A percentile compares a stretch with the other conserved stretches of the same genome.
These are phyloP conservation scores for Danielia reshetovae DNA, from an alignment of 805 yeast genomes.

Conservation along the genomic window DNA sequence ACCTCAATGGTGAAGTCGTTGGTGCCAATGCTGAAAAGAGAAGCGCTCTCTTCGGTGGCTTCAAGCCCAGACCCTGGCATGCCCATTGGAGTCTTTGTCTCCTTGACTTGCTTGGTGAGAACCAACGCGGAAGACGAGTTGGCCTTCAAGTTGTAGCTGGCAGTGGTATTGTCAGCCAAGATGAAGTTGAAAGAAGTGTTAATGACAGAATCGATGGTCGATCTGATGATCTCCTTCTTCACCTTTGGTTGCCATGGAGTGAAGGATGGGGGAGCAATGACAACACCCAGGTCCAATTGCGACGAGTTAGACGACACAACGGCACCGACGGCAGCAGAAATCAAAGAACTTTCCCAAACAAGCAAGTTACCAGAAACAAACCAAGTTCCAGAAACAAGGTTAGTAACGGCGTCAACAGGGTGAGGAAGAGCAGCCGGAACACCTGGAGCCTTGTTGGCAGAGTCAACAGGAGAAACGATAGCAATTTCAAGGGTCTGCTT, in stretches of 20 bases:
- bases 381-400: slow-evolving; percentile 20
- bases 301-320: slow-evolving; percentile 10
- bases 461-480: slow-evolving; percentile 22
- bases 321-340: slow-evolving; percentile 17
- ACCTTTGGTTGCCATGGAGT: slow-evolving; percentile 17
- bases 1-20: slow-evolving; percentile 1
- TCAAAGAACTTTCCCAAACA: slow-evolving; percentile 19
- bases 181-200: slow-evolving; percentile 22
- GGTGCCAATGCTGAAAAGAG: slow-evolving; percentile 1
- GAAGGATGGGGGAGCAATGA: slow-evolving; percentile 21
- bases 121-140: slow-evolving; percentile 3
- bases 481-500: slow-evolving; percentile 18
- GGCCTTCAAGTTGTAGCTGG: slow-evolving; percentile 14
- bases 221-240: slow-evolving; percentile 19
- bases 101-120: slow-evolving; percentile 4
- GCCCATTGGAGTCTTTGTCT: slow-evolving; percentile 1
- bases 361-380: slow-evolving; percentile 24
- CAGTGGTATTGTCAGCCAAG: slow-evolving; percentile 18
- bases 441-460: slow-evolving; percentile 13
- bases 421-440: slow-evolving; percentile 13
- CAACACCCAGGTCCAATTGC: slow-evolving; percentile 18
- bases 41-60: neutral
- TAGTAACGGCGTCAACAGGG: slow-evolving; percentile 14
- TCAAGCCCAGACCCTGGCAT: slow-evolving; percentile 2
- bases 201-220: slow-evolving; percentile 12